phyloP scores from a whole-genome alignment of 352 stramenopile species.

The Pilasporangium apinafurcum region DNA sequence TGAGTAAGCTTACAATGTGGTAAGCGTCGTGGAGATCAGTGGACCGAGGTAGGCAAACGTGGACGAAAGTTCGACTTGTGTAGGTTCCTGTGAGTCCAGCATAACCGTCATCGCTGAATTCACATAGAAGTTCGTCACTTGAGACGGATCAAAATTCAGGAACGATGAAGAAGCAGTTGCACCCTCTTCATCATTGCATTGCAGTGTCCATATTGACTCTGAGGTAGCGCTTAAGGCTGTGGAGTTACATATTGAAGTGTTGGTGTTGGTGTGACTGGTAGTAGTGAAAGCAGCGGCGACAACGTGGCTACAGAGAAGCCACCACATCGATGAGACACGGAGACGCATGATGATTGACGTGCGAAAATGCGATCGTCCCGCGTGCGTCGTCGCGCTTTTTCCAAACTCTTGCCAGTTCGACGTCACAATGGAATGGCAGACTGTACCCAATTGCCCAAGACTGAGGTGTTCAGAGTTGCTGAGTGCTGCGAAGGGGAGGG shows the following conservation, averaged over 20 bases:
- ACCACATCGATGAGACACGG: too few species aligned
- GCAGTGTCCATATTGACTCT: slow-evolving; percentile 19
- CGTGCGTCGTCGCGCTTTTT: too few species aligned
- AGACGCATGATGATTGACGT: too few species aligned
- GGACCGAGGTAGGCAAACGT: slow-evolving; percentile 22
- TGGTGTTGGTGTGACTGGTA: not conserved
- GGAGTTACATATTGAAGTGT: slow-evolving; percentile 11
- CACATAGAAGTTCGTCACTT: slow-evolving; percentile 23
- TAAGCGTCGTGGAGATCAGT: slow-evolving; percentile 30
- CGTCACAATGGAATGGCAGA: too few species aligned
- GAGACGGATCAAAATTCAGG: slow-evolving; percentile 24
- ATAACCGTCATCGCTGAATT: slow-evolving; percentile 10
- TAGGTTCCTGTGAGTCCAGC: slow-evolving; percentile 2
- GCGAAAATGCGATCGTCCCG: too few species aligned
- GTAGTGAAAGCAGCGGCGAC: not conserved
- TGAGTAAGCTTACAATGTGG: slow-evolving; percentile 14
- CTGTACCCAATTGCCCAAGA: too few species aligned
- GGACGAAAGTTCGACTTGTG: slow-evolving; percentile 25
- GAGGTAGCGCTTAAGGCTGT: slow-evolving; percentile 19
- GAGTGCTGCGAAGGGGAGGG: too few species aligned
- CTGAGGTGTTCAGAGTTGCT: too few species aligned
- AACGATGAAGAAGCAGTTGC: not conserved
- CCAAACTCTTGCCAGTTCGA: too few species aligned
- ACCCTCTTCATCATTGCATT: slow-evolving; percentile 8
- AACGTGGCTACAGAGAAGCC: not conserved